Evolutionary conservation across 2,329 filamentous ascomycete species (phyloP), one percentile per base, ranked within the genome.

Genomic region (Periglandula ipomoeae): DNA sequence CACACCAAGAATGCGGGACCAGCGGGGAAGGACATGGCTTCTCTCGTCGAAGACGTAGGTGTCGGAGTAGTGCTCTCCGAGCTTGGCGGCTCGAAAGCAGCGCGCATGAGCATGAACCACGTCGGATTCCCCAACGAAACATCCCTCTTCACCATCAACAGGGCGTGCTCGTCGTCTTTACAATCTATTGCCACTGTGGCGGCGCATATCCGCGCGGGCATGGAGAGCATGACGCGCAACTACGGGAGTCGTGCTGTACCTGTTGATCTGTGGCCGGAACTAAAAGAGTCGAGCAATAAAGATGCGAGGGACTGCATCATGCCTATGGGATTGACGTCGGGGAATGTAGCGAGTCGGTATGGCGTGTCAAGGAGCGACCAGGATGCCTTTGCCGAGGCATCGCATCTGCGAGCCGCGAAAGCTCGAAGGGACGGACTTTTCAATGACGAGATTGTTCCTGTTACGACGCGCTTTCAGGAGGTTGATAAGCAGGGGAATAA

Each of bases 221-320:
- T 94, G 87, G 90, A 96, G 76, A 91, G 85, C 70, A 96, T 96
- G 90, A 95, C 88, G 54, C 72, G 85, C 55, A 95, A 95, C 69
- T 96, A 96, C 67, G 89, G 84, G 46, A 81, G 74, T 23, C 74
- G 82, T 50, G 90, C 90, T n/a, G 93, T 96, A 39, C 90, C 90
- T 0, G 83, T 82, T 0, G 79, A 89, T 54, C 68, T 89, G 10
- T 95, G 89, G 88, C 82, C 85, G 0, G 82, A 78, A 46, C 70
- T 95, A 52, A 79, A 72, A 58, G 76, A 84, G 1, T 82, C 76
- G 3, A 67, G 70, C 1, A 75, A 78, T 9, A 75, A 84, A 59
- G 83, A 94, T 54, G 86, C 87, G 3, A 71, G 78, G 38, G 90
- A 95, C 64, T 95, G 90, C 64, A 81, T 96, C 63, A 94, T 95